Evolutionary conservation across 306 rosid species (phyloP), one percentile per base, ranked within the genome.

Genomic region (Arachis stenosperma): DNA sequence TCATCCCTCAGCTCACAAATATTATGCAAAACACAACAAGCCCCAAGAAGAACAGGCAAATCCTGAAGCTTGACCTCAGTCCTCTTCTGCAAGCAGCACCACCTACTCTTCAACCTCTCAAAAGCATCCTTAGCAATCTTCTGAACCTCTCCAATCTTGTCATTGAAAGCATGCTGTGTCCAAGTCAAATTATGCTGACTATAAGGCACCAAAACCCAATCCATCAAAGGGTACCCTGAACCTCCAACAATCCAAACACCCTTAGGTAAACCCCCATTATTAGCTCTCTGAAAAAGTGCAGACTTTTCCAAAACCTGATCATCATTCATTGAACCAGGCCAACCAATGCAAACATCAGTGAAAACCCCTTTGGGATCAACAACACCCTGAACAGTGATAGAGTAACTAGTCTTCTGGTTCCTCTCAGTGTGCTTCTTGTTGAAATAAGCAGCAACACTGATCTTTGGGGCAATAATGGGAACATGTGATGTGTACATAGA

Each of bases 291-390:
- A 72, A 53, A 67, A 61, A 92, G 84, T 4, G 96, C 96, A 0
- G 93, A 88, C 39, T 85, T 88, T 65, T 88, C 98, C 40, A 92
- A 65, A 29, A 92, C 98, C 65, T 92, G 92, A 53, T 89, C 96
- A 67, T 92, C 90, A 6, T 82, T 82, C 93, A 92, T 84, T 8
- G 98, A 89, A 12, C 98, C 98, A 11, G 98, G 98, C 96, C 98
- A 92, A 0, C 98, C 98, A 15, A 92, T 92, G 57, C 98, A 92
- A 0, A 92, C 93, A 37, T 92, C 98, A 0, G 93, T 78, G 40
- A 89, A 92, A 6, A 88, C 88, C 42, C 98, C 96, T 70, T 76
- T 85, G 0, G 91, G 87, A 22, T 92, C 90, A 33, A 92, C 93
- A 0, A 88, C 98, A 2, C 96, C 98, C 62, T 92, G 98, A 74